A percentile compares a stretch with the other conserved stretches of the same genome.
Conservation (phyloP, 495 filamentous ascomycete species). For the Xylaria cubensis region DNA sequence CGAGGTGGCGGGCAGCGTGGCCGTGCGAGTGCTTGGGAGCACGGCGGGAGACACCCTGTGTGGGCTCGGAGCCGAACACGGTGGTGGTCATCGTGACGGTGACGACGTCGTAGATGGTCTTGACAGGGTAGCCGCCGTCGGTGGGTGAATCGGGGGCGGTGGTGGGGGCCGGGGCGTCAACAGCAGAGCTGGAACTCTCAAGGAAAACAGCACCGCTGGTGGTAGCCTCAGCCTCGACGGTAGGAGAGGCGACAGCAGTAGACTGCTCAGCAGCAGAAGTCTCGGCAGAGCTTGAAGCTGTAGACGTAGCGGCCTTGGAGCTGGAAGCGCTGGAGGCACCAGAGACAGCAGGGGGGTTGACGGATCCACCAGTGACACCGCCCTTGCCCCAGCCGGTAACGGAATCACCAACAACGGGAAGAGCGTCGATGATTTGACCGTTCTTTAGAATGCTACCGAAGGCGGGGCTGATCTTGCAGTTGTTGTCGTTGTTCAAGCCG, state of each 20-base stretch:
- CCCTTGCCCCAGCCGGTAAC: slow-evolving; percentile 49
- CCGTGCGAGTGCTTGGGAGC: slow-evolving; percentile 34
- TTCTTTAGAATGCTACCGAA: slow-evolving; percentile 42
- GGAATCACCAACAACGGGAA: slow-evolving; percentile 65
- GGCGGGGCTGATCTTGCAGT: slow-evolving; percentile 57
- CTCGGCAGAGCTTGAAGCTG: slow-evolving; percentile 35
- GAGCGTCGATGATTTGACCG: slow-evolving; percentile 43
- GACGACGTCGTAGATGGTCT: slow-evolving; percentile 63
- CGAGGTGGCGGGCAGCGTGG: slow-evolving; percentile 35
- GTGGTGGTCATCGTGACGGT: slow-evolving; percentile 52
- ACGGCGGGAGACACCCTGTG: slow-evolving; percentile 28
- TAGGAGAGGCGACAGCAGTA: slow-evolving; percentile 31
- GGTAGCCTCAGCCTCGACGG: slow-evolving; percentile 29
- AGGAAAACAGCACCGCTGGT: slow-evolving; percentile 27
- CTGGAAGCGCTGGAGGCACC: slow-evolving; percentile 16
- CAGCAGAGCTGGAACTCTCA: slow-evolving; percentile 30
- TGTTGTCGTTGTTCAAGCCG: slow-evolving; percentile 47
- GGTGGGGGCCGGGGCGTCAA: not conserved
- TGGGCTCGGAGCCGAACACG: slow-evolving; percentile 23
- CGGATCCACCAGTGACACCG: slow-evolving; percentile 38
- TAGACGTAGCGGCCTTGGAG: slow-evolving; percentile 19
- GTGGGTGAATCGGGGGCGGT: slow-evolving; percentile 46
- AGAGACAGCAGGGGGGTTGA: slow-evolving; percentile 29
- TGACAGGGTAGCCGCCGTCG: slow-evolving; percentile 46
- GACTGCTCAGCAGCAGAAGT: slow-evolving; percentile 45